Percentiles rank a stretch among this genome's conserved stretches.
These are phyloP conservation scores for Crepidotus variabilis DNA, from an alignment of 768 basidiomycete genomes.

Conservation along the genomic window DNA sequence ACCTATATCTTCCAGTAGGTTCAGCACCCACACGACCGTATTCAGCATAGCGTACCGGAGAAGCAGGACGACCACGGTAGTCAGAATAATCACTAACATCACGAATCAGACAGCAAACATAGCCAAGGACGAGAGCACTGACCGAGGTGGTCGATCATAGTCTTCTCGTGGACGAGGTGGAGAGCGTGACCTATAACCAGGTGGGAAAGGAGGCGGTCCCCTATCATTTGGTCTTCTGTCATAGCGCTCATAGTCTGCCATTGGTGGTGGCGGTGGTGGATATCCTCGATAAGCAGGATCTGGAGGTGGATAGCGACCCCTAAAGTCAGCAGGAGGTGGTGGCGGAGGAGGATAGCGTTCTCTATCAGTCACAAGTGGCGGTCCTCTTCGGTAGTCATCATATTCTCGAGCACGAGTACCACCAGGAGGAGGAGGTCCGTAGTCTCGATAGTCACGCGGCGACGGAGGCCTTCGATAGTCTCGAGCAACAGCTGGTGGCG, in stretches of 20 bases:
- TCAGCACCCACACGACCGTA: slow-evolving; percentile 48
- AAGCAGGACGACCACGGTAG: slow-evolving; percentile 51
- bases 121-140: slow-evolving; percentile 17
- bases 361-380: slow-evolving; percentile 34
- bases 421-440: slow-evolving; percentile 38
- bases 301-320: slow-evolving; percentile 54
- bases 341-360: slow-evolving; percentile 53
- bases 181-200: slow-evolving; percentile 53
- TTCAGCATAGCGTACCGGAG: slow-evolving; percentile 49
- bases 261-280: slow-evolving; percentile 41
- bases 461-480: slow-evolving; percentile 63
- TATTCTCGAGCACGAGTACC: slow-evolving; percentile 58
- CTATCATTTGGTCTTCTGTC: slow-evolving; percentile 54
- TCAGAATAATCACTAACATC: slow-evolving; percentile 53
- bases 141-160: slow-evolving; percentile 63
- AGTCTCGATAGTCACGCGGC: slow-evolving; percentile 67
- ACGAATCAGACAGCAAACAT: slow-evolving; percentile 3
- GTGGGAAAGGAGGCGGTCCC: slow-evolving; percentile 38
- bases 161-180: slow-evolving; percentile 63
- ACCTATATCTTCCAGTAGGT: slow-evolving; percentile 46
- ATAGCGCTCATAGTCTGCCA: slow-evolving; percentile 58
- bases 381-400: slow-evolving; percentile 64
- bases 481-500: slow-evolving; percentile 35
- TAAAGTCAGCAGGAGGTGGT: slow-evolving; percentile 48
- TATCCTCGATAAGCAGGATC: slow-evolving; percentile 54